These are phyloP conservation scores for Boeremia lycopersici DNA, from an alignment of 2,329 filamentous ascomycete genomes.

Conservation along the genomic window DNA sequence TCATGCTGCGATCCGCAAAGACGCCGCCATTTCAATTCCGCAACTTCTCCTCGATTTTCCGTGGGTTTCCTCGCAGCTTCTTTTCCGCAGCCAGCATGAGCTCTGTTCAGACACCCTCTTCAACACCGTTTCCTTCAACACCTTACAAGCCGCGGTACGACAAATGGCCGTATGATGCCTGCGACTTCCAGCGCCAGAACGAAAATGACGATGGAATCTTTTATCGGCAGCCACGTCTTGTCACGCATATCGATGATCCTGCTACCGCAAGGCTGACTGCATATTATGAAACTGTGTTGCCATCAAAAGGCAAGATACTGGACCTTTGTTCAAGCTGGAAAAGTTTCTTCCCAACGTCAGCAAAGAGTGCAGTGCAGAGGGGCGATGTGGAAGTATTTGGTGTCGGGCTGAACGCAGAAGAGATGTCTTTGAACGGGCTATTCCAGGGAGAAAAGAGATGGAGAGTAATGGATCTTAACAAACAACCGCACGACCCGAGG, in stretches of 20 bases:
- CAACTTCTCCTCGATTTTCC: conserved; percentile 8
- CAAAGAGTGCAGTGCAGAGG: conserved; percentile 39
- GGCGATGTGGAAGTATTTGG: conserved; percentile 52
- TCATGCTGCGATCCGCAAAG: background rate
- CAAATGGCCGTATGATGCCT: conserved; percentile 25
- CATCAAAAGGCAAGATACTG: conserved; percentile 50
- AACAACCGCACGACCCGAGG: conserved; percentile 37
- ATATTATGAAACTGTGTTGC: conserved; percentile 56
- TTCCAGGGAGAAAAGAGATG: conserved; percentile 38
- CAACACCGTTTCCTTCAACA: conserved; percentile 13
- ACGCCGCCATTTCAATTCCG: background rate
- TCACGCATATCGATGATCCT: conserved; percentile 60
- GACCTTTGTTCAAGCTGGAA: conserved; percentile 61
- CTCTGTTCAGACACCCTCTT: background rate
- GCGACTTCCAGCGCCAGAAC: conserved; percentile 51
- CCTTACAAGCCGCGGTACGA: conserved; percentile 26
- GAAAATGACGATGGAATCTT: conserved; percentile 44
- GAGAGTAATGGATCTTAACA: conserved; percentile 53
- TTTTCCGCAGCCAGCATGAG: conserved; percentile 13
- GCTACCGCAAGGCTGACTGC: conserved; percentile 52
- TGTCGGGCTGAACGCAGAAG: conserved; percentile 56
- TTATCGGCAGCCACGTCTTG: conserved; percentile 54
- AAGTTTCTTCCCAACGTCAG: conserved; percentile 50
- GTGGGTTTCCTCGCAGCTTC: conserved; percentile 10
- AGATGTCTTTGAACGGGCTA: conserved; percentile 51